Base-by-base conservation (phyloP, 148 eudicot genomes). In the Chenopodium berlandieri region DNA sequence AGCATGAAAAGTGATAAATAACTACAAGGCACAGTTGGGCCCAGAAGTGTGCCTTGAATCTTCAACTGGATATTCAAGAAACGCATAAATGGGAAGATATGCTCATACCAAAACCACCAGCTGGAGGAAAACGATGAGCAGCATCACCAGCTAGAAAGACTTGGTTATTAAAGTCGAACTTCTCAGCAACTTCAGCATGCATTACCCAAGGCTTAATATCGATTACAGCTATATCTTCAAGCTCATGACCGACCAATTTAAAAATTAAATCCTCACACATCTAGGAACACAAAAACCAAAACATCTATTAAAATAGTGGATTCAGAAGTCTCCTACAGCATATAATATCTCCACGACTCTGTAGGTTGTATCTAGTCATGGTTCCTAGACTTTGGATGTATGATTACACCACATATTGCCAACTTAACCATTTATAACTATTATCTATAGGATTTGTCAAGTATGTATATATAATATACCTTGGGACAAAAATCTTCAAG, bases 141-240 rank as follows among this genome's bases (percentile, higher is more conserved):
- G 99, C 98, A 87, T 96, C 99, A 76, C 99, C 98, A 68, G 90
- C 97, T 77, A 96, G 88, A 79, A 94, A 86, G 78, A 96, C 73
- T 80, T 90, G 88, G 85, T 86, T 88, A 79, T 91, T 85, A 84
- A 71, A 47, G 27, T 94, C 52, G 76, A 88, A 96, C 75, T 89
- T 90, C 79, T 96, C 94, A 75, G 98, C 98, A 81, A 96, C 98
- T 87, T 96, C 98, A 50, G 99, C 99, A 84, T 96, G 95, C 99
- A 96, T 96, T 82, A 92, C 94, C 99, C 99, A 96, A 52, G 97
- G 99, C 87, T 92, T 96, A 68, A 92, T 83, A 86, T 92, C 97
- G 77, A 89, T 44, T 74, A 94, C 98, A 80, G 87, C 79, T 62
- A 96, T 70, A 86, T 96, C 99, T 80, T 89, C 87, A 87, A 94